Evolutionary conservation across 768 basidiomycete genomes (phyloP).

Genomic region (Leccinum longicurvipes): DNA sequence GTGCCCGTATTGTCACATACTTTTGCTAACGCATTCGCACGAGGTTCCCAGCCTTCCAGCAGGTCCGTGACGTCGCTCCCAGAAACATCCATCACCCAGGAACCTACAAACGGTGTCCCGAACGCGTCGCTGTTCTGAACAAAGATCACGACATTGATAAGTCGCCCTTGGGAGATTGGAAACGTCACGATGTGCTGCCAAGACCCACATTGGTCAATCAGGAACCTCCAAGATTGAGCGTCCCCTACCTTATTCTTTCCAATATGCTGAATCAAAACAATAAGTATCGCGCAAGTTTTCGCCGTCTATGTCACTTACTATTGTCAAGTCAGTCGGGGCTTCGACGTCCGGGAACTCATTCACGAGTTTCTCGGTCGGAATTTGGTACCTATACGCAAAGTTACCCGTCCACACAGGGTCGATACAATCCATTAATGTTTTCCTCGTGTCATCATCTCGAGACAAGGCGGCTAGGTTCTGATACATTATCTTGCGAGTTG

Average conservation of each 20-base stretch:
- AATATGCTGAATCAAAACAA: slow-evolving; percentile 18
- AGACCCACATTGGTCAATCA: not conserved
- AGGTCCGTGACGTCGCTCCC: slow-evolving; percentile 31
- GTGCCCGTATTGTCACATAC: not conserved
- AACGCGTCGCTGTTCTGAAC: slow-evolving; percentile 25
- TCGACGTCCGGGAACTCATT: slow-evolving; percentile 34
- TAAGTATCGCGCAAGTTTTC: slow-evolving; percentile 1
- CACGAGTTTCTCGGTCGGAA: slow-evolving; percentile 28
- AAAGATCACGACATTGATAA: slow-evolving; percentile 37
- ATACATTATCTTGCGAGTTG: slow-evolving; percentile 28
- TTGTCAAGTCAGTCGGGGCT: slow-evolving; percentile 25
- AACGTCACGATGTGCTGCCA: slow-evolving; percentile 39
- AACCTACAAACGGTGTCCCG: slow-evolving; percentile 31
- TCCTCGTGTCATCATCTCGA: slow-evolving; percentile 4
- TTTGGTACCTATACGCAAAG: slow-evolving; percentile 37
- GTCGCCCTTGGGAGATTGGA: slow-evolving; percentile 36
- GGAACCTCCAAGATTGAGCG: not conserved
- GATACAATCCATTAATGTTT: slow-evolving; percentile 17
- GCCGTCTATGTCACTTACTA: slow-evolving; percentile 1
- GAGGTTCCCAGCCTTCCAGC: slow-evolving; percentile 27
- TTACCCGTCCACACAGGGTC: slow-evolving; percentile 41
- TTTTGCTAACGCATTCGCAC: slow-evolving; percentile 8
- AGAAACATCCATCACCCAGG: slow-evolving; percentile 28
- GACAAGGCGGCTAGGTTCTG: slow-evolving; percentile 8
- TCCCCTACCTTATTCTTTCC: slow-evolving; percentile 19